Evolutionary conservation across 768 basidiomycete genomes (phyloP).

Genomic region (Tulasnella sp.): DNA sequence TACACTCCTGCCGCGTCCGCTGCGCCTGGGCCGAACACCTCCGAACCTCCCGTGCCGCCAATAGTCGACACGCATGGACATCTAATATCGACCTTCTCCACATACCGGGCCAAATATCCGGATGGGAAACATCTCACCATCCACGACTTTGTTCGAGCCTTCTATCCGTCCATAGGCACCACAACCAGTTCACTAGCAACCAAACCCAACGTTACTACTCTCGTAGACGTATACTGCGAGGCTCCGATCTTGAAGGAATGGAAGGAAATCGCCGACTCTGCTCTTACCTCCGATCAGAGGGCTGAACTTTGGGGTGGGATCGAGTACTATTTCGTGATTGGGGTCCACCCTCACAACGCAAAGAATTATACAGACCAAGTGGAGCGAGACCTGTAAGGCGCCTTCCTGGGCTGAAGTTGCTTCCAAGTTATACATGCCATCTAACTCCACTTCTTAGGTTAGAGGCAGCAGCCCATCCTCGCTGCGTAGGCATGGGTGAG

Average conservation of each 20-base stretch:
- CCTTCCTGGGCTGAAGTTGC: not conserved
- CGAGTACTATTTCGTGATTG: conserved; percentile 73
- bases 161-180: conserved; percentile 34
- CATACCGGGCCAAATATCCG: conserved; percentile 53
- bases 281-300: conserved; percentile 40
- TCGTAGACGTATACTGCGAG: conserved; percentile 88
- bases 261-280: conserved; percentile 65
- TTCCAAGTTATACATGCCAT: not conserved
- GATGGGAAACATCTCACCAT: conserved; percentile 42
- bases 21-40: not conserved
- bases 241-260: conserved; percentile 52
- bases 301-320: conserved; percentile 49
- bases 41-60: conserved; percentile 20
- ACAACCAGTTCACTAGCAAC: not conserved
- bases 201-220: conserved; percentile 36
- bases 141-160: conserved; percentile 54
- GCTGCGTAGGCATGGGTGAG: conserved; percentile 82
- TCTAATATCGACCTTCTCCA: conserved; percentile 57
- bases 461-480: conserved; percentile 66
- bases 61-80: conserved; percentile 84
- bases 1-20: not conserved
- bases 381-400: conserved; percentile 53
- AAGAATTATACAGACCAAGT: conserved; percentile 53
- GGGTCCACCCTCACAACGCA: conserved; percentile 44
- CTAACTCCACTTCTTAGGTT: conserved; percentile 31